Evolutionary conservation across 1,284 basidiomycete genomes (phyloP).

Genomic region (Ceratobasidium sp.): DNA sequence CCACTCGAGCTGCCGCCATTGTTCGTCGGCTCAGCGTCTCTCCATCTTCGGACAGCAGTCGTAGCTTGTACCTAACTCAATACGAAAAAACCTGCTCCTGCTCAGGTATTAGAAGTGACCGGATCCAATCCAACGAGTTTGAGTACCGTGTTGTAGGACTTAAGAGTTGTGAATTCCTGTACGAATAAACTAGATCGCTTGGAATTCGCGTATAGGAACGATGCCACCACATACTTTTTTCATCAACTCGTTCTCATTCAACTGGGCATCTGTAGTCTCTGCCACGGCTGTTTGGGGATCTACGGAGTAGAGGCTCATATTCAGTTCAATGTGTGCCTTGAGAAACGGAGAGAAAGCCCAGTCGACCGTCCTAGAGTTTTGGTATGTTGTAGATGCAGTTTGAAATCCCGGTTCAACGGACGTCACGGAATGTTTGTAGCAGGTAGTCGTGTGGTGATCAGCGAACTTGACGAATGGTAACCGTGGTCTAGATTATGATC

Average conservation of each 20-base stretch:
- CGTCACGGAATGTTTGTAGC: background rate
- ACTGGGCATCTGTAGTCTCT: slow-evolving; percentile 88
- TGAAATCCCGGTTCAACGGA: slow-evolving; percentile 68
- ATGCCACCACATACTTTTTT: slow-evolving; percentile 86
- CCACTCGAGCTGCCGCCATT: too few species aligned
- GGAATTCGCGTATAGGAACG: background rate
- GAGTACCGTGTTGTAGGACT: slow-evolving; percentile 84
- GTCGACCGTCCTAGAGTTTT: slow-evolving; percentile 76
- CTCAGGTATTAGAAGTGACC: too few species aligned
- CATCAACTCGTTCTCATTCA: slow-evolving; percentile 92
- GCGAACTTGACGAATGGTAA: too few species aligned
- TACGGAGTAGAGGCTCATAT: slow-evolving; percentile 47
- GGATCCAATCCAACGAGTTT: slow-evolving; percentile 94
- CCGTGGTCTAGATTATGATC: background rate
- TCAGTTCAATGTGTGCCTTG: background rate
- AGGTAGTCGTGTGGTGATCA: too few species aligned
- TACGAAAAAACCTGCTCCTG: too few species aligned
- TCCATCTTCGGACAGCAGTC: too few species aligned
- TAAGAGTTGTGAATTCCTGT: slow-evolving; percentile 87
- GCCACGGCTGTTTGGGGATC: slow-evolving; percentile 81
- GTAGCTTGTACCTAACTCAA: too few species aligned
- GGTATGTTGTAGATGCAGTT: slow-evolving; percentile 76
- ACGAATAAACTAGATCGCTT: background rate
- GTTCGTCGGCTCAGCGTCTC: too few species aligned
- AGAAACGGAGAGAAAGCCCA: background rate